Evolutionary conservation across 176 grass and related monocot genomes (phyloP).

Genomic region (Eremochloa ophiuroides): DNA sequence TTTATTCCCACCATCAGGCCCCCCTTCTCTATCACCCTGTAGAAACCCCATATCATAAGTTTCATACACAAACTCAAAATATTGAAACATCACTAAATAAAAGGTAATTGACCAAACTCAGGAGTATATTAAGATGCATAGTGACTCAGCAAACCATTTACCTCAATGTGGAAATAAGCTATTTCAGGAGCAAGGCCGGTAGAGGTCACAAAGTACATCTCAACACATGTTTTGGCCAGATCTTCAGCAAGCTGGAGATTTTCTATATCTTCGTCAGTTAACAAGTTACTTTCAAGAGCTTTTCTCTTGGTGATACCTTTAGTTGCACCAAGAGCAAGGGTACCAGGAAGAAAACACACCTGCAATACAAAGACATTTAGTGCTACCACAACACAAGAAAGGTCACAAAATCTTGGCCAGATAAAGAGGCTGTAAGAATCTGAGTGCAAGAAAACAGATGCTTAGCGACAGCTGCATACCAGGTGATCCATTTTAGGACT

Average conservation of each 20-base stretch:
- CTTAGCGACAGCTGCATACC: slow-evolving; percentile 46
- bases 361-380: slow-evolving; percentile 40
- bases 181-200: slow-evolving; percentile 98
- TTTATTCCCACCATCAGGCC: slow-evolving; percentile 85
- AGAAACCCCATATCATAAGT: neutral
- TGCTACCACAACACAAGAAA: slow-evolving; percentile 6
- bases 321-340: slow-evolving; percentile 89
- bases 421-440: neutral
- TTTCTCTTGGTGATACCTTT: slow-evolving; percentile 90
- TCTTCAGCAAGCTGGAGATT: slow-evolving; percentile 97
- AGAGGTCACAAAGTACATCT: slow-evolving; percentile 93
- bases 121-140: neutral
- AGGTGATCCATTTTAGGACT: slow-evolving; percentile 99
- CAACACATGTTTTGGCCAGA: slow-evolving; percentile 89
- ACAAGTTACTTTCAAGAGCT: slow-evolving; percentile 66
- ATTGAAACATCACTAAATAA: slow-evolving; percentile 9
- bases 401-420: neutral
- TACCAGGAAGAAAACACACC: slow-evolving; percentile 98
- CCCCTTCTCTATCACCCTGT: slow-evolving; percentile 65
- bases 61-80: neutral
- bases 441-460: neutral
- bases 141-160: slow-evolving; percentile 15
- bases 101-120: neutral
- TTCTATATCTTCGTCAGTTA: slow-evolving; percentile 75
- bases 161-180: slow-evolving; percentile 90